These are phyloP conservation scores for Sophora flavescens DNA, from an alignment of 306 rosid species.

Conservation along the genomic window DNA sequence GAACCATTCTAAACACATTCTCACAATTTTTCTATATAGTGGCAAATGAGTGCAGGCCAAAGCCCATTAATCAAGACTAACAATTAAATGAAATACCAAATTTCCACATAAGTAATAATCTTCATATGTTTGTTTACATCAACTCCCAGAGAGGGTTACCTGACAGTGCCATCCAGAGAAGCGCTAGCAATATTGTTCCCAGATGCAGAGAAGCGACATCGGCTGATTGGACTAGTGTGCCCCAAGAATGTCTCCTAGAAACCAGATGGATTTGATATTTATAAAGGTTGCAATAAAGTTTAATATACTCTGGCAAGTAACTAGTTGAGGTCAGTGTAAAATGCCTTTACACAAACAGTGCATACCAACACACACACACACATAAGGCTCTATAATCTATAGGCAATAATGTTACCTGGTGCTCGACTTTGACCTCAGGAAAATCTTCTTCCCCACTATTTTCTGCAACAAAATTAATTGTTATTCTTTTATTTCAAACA, in stretches of 20 bases:
- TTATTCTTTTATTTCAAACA: conserved; percentile 36
- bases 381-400: background rate
- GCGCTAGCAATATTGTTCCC: conserved; percentile 98
- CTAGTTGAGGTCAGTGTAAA: background rate
- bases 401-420: conserved; percentile 69
- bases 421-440: conserved; percentile 85
- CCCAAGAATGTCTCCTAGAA: conserved; percentile 96
- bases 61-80: conserved; percentile 27
- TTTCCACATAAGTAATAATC: conserved; percentile 17
- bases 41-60: conserved; percentile 37
- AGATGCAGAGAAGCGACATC: conserved; percentile 94
- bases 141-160: conserved; percentile 61
- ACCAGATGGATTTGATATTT: conserved; percentile 52
- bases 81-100: conserved; percentile 14
- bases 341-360: background rate
- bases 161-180: conserved; percentile 93
- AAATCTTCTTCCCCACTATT: conserved; percentile 78
- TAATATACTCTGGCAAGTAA: conserved; percentile 23
- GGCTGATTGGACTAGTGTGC: conserved; percentile 89
- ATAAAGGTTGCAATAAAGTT: conserved; percentile 44
- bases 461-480: conserved; percentile 60
- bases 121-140: conserved; percentile 4
- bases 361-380: too few species aligned
- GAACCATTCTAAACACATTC: conserved; percentile 10
- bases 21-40: background rate